A percentile compares a stretch with the other conserved stretches of the same genome.
Evolutionary conservation across 257 asterid species (phyloP).

Genomic region (Nicotiana obtusifolia): DNA sequence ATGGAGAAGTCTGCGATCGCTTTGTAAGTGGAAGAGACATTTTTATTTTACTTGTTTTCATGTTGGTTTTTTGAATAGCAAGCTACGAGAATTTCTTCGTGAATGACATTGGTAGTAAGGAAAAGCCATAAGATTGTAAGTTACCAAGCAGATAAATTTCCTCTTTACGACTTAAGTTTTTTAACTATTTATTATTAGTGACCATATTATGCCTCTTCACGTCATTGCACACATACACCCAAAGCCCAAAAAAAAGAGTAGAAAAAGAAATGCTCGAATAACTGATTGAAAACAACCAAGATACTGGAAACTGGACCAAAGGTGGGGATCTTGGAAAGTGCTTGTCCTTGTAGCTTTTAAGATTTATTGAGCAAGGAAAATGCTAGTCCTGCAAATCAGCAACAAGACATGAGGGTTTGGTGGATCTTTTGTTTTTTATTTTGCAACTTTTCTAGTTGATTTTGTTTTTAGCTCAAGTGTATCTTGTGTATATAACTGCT

Average conservation of each 20-base stretch:
- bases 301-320: neutral
- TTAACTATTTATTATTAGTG: neutral
- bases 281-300: neutral
- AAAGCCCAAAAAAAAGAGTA: neutral
- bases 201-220: neutral
- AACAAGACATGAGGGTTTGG: neutral
- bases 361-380: neutral
- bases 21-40: conserved; percentile 56
- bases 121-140: neutral
- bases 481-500: neutral
- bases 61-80: neutral
- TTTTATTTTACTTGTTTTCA: conserved; percentile 6
- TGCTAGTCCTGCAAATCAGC: neutral
- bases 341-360: neutral
- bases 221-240: neutral
- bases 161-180: neutral
- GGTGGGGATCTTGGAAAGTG: neutral
- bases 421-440: neutral
- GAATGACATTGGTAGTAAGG: neutral
- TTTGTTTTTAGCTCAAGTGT: neutral
- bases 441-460: neutral
- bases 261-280: neutral
- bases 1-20: conserved; percentile 80
- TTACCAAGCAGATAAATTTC: neutral
- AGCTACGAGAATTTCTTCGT: neutral